phyloP scores from a whole-genome alignment of 2,329 filamentous ascomycete genomes.

The Aspergillus flavus region DNA sequence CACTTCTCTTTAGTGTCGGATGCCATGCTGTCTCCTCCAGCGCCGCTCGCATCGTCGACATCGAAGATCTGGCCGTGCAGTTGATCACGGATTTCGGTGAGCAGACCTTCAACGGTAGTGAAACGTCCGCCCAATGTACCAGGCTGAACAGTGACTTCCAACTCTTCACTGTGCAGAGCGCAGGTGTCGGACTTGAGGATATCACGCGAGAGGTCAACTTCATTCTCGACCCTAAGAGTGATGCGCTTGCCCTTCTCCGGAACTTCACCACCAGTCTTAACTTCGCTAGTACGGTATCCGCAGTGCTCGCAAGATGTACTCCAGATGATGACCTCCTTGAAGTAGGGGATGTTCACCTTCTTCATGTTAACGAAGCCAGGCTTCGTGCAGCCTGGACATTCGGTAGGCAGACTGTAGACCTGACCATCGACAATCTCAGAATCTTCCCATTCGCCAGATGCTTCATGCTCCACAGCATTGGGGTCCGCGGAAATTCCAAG shows the following conservation, averaged over 20 bases:
- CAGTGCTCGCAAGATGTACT: conserved; percentile 89
- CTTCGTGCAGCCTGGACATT: conserved; percentile 87
- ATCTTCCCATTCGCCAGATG: conserved; percentile 59
- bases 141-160: conserved; percentile 83
- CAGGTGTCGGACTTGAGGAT: conserved; percentile 97
- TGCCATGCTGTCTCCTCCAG: conserved; percentile 78
- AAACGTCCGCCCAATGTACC: conserved; percentile 95
- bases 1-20: conserved; percentile 69
- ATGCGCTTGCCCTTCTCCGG: conserved; percentile 85
- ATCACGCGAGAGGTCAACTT: conserved; percentile 80
- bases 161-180: conserved; percentile 80
- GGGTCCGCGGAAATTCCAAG: conserved; percentile 68
- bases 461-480: conserved; percentile 37
- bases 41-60: conserved; percentile 56
- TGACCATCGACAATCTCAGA: conserved; percentile 90
- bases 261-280: conserved; percentile 94
- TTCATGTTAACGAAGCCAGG: conserved; percentile 94
- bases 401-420: conserved; percentile 89
- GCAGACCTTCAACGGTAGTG: conserved; percentile 91
- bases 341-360: conserved; percentile 97
- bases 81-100: conserved; percentile 91
- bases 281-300: conserved; percentile 93
- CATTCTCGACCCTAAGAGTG: conserved; percentile 69
- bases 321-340: conserved; percentile 97
- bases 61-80: conserved; percentile 87